Evolutionary conservation across 805 yeast species (phyloP).

Genomic region (Komagataella mondaviorum): DNA sequence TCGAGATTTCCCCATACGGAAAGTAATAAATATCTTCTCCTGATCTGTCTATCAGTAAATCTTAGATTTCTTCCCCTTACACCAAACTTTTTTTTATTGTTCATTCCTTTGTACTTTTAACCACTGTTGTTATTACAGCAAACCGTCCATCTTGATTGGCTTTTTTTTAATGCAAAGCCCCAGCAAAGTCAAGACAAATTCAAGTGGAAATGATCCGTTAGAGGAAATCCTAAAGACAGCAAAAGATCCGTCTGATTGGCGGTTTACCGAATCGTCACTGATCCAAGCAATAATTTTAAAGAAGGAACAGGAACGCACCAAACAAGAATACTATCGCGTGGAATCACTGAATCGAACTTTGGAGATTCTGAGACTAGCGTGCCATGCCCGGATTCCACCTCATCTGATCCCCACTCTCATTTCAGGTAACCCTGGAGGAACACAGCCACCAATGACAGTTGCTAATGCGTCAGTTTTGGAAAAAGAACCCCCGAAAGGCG

Average conservation of each 20-base stretch:
- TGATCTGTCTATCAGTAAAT: background rate
- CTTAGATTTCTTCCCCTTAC: background rate
- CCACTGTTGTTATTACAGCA: background rate
- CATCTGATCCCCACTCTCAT: conserved; percentile 5
- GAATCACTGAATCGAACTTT: conserved; percentile 49
- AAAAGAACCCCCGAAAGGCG: background rate
- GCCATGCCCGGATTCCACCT: conserved; percentile 19
- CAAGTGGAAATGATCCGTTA: background rate
- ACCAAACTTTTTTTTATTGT: background rate
- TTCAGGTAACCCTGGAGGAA: conserved; percentile 2
- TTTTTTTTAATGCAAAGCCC: background rate
- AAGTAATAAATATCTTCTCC: background rate
- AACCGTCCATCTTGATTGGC: background rate
- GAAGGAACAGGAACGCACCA: conserved; percentile 68
- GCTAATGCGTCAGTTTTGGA: background rate
- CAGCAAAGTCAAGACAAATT: background rate
- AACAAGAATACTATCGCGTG: conserved; percentile 61
- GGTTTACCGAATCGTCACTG: conserved; percentile 43
- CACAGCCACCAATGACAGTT: background rate
- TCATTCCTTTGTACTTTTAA: background rate
- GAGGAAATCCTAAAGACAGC: background rate
- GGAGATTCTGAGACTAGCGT: conserved; percentile 49
- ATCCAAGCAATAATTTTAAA: conserved; percentile 40
- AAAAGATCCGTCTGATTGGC: conserved; percentile 27
- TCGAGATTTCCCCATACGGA: background rate